These are phyloP conservation scores for Noccaea bulbosa DNA, from an alignment of 345 rosid genomes.

Conservation along the genomic window DNA sequence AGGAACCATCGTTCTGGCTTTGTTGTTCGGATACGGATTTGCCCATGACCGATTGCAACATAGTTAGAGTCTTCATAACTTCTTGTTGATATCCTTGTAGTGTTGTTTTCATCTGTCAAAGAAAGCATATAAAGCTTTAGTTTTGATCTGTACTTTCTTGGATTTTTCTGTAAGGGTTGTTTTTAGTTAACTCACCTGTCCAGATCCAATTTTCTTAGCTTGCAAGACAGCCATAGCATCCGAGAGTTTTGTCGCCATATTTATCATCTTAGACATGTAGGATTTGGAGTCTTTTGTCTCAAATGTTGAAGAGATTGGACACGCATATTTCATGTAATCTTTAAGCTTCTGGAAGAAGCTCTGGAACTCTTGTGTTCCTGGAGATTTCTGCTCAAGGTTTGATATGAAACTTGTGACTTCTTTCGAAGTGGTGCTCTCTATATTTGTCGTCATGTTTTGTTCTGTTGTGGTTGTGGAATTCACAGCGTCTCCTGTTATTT, in stretches of 20 bases:
- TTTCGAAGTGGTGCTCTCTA: constrained; percentile 28
- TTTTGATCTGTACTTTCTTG: neutral
- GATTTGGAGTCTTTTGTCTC: constrained; percentile 36
- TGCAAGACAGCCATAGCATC: constrained; percentile 45
- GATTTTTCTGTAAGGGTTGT: neutral
- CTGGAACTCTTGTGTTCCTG: constrained; percentile 35
- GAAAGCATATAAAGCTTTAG: neutral
- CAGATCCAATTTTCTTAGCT: constrained; percentile 41
- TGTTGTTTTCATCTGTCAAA: constrained; percentile 39
- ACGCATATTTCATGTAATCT: constrained; percentile 32
- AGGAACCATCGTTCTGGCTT: constrained; percentile 24
- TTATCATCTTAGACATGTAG: constrained; percentile 41
- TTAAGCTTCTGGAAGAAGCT: constrained; percentile 41
- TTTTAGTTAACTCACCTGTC: constrained; percentile 28
- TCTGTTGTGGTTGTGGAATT: constrained; percentile 30
- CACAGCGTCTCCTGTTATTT: neutral
- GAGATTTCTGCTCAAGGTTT: constrained; percentile 40
- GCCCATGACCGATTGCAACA: constrained; percentile 37
- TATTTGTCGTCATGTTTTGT: constrained; percentile 1
- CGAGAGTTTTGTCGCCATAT: constrained; percentile 35
- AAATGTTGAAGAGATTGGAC: constrained; percentile 34
- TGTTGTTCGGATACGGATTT: constrained; percentile 31
- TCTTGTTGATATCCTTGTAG: constrained; percentile 42
- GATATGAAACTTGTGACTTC: constrained; percentile 41
- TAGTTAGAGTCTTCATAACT: constrained; percentile 40